A percentile compares a stretch with the other conserved stretches of the same genome.
These are phyloP conservation scores for Beauveria pseudobassiana DNA, from an alignment of 2,329 filamentous ascomycete species.

Conservation along the genomic window DNA sequence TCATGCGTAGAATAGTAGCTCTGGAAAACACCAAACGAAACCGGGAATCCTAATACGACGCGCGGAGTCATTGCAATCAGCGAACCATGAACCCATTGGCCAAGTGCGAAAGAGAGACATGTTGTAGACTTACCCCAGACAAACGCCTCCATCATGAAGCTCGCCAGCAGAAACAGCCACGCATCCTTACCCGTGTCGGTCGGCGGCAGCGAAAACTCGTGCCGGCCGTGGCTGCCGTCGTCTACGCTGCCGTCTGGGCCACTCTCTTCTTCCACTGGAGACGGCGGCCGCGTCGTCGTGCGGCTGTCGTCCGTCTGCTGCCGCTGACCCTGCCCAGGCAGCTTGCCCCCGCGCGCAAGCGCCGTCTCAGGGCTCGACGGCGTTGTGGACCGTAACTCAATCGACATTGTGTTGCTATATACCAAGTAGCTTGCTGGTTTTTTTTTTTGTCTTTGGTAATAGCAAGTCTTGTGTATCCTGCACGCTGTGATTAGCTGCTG, in stretches of 20 bases:
- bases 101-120: too few relatives aligned
- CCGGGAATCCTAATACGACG: constrained; percentile 49
- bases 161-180: constrained; percentile 26
- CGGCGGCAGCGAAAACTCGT: constrained; percentile 19
- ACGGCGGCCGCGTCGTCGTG: not conserved
- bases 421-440: too few relatives aligned
- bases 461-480: too few relatives aligned
- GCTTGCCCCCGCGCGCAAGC: not conserved
- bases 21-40: constrained; percentile 64
- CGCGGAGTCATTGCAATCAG: not conserved
- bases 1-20: constrained; percentile 56
- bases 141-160: constrained; percentile 25
- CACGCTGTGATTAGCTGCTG: too few relatives aligned
- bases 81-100: not conserved
- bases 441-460: too few relatives aligned
- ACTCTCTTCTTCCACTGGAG: not conserved
- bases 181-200: constrained; percentile 27
- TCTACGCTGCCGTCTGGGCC: not conserved
- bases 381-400: constrained; percentile 1
- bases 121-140: constrained; percentile 23
- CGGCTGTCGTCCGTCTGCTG: not conserved
- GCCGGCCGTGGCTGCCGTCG: not conserved
- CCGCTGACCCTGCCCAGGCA: not conserved
- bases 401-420: not conserved
- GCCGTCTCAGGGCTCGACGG: not conserved